These are phyloP conservation scores for Psidium friedrichsthalianum DNA, from an alignment of 345 rosid species.

Conservation along the genomic window DNA sequence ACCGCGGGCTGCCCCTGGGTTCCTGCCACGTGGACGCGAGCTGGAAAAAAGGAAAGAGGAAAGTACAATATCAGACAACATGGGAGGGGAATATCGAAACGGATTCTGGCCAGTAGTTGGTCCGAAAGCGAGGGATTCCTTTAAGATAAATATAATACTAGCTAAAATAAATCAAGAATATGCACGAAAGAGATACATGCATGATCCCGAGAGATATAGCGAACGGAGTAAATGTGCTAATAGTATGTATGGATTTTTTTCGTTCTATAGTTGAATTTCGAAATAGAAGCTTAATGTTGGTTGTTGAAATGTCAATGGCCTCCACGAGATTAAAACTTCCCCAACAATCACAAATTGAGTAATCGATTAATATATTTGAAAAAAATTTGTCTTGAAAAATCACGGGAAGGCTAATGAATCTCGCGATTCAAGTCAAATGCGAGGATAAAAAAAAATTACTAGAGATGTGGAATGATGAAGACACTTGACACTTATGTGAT, in stretches of 20 bases:
- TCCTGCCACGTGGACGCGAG: background rate
- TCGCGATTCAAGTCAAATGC: background rate
- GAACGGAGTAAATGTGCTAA: accelerated
- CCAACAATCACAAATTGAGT: accelerated
- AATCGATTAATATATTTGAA: background rate
- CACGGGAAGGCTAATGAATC: accelerated
- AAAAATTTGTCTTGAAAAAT: background rate
- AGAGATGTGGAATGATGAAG: background rate
- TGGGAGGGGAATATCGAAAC: background rate
- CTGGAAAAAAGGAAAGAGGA: background rate
- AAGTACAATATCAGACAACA: background rate
- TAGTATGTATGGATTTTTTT: background rate
- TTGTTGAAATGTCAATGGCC: background rate
- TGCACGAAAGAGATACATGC: accelerated
- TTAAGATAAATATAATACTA: background rate
- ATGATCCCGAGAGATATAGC: background rate
- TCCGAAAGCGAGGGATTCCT: background rate
- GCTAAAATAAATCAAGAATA: accelerated
- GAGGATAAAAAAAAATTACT: no score
- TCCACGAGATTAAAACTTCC: background rate
- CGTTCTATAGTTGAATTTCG: background rate
- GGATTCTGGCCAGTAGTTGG: background rate
- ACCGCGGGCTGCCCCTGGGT: background rate
- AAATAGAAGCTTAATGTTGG: background rate
- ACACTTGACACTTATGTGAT: accelerated